Evolutionary conservation across 257 asterid species (phyloP), one percentile per base, ranked within the genome.

Genomic region (Solanum clarkiae): DNA sequence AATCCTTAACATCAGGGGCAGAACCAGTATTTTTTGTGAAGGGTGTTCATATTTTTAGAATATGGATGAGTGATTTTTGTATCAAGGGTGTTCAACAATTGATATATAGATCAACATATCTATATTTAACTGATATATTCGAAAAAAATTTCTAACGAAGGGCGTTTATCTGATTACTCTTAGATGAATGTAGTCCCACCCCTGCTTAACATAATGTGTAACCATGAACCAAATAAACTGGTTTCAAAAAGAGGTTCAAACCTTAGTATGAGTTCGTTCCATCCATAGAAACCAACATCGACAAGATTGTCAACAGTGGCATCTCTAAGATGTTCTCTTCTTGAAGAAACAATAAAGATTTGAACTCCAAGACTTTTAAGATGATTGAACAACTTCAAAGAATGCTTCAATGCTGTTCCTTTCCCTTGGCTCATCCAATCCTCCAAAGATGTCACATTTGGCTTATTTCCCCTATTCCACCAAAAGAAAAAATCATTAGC

Each of bases 301-400:
- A 95, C 93, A 85, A 95, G 98, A 86, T 95, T 94, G 65, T 93
- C 94, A 5, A 91, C 83, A 4, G 98, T 95, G 16, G 94, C 95
- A 86, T 93, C 90, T 91, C 98, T 90, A 18, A 95, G 93, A 74
- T 84, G 85, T 84, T 94, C 98, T 86, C 85, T 89, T 87, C 98
- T 92, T 17, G 95, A 93, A 80, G 98, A 95, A 70, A 95, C 94
- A 81, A 94, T 51, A 77, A 94, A 66, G 81, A 89, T 90, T 82
- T 91, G 85, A 70, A 94, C 88, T 59, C 97, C 96, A 1, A 75
- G 68, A 11, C 77, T 92, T 90, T 93, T 95, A 17, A 95, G 87
- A 84, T 89, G 87, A 86, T 94, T 92, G 91, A 93, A 94, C 42
- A 94, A 88, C 90, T 85, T 89, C 88, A 94, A 83, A 1, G 94